Base-by-base conservation (phyloP, 1,139 yeast genomes). In the Pichia sp. region DNA sequence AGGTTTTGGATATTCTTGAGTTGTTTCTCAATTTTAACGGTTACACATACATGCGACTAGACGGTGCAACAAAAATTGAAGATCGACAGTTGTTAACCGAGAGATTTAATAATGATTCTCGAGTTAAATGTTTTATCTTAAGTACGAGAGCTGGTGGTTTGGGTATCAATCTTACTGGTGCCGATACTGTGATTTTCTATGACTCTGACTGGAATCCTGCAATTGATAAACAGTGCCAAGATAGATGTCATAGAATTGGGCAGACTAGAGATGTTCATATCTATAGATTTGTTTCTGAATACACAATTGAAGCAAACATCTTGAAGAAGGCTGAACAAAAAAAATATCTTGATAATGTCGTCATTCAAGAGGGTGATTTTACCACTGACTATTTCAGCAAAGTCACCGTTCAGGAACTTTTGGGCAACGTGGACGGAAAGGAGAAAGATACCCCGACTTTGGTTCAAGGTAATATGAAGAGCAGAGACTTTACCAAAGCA, bases 141-240 rank as follows among this genome's bases (percentile, higher is more conserved):
- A 86, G 96, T 4, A 87, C 97, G 2, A 74, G 99, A 60, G 88
- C 97, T 3, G 99, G 99, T 56, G 99, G 99, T 25, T 68, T 93
- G 47, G 99, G 99, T 55, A 93, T 93, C 56, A 93, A 93, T 53
- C 66, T 93, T 51, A 91, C 98, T 0, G 99, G 98, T 51, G 99
- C 99, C 0, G 98, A 93, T 54, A 91, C 98, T 0, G 99, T 93
- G 32, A 87, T 93, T n/a, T 93, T 93, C 59, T 93, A 93, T 57
- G 99, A 93, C 60, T 87, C 96, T 3, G 99, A 93, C 62, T 93
- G 99, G 99, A 93, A 93, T 56, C 99, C 99, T 3, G 95, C 97
- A 2, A 93, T 93, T 97, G 99, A 93, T 60, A 86, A 87, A 55
- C 99, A 93, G 60, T 93, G 98, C 64, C 98, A 93, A 60, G 99